phyloP scores from a whole-genome alignment of 2,329 filamentous ascomycete genomes.

The Pseudopyricularia cyperi region DNA sequence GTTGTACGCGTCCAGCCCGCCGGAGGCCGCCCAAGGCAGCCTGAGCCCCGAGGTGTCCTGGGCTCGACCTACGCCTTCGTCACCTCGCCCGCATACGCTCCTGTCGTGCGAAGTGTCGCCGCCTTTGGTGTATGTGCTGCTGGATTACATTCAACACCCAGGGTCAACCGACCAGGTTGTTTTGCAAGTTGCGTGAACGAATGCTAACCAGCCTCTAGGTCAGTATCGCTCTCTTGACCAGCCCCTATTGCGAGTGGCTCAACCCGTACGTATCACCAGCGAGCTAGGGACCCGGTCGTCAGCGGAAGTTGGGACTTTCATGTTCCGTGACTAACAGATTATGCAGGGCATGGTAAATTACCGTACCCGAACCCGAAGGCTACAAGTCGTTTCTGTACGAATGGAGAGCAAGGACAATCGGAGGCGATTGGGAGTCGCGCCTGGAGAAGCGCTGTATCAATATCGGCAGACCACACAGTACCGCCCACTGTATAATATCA shows the following conservation, averaged over 20 bases:
- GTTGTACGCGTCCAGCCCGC: constrained; percentile 37
- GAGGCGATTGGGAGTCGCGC: not conserved
- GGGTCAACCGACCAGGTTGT: not conserved
- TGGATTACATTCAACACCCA: no score
- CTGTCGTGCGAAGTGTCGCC: constrained; percentile 47
- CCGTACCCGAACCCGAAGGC: not conserved
- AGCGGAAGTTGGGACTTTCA: not conserved
- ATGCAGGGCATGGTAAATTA: not conserved
- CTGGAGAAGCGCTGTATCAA: not conserved
- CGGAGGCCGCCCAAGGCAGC: constrained; percentile 25
- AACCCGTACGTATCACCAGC: constrained; percentile 24
- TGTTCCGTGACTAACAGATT: not conserved
- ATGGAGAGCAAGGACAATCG: not conserved
- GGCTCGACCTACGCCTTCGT: constrained; percentile 41
- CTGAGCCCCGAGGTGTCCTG: constrained; percentile 36
- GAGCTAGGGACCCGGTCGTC: no score
- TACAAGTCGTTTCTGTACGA: not conserved
- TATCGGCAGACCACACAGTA: not conserved
- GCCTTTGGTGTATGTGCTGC: constrained; percentile 40
- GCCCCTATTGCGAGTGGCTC: constrained; percentile 43
- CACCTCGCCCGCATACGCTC: constrained; percentile 49
- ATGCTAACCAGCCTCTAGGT: constrained; percentile 21
- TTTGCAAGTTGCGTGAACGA: not conserved
- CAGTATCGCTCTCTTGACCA: constrained; percentile 46
- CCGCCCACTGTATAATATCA: not conserved